Evolutionary conservation across 345 rosid genomes (phyloP), one percentile per base, ranked within the genome.

Genomic region (Erodium maritimum): DNA sequence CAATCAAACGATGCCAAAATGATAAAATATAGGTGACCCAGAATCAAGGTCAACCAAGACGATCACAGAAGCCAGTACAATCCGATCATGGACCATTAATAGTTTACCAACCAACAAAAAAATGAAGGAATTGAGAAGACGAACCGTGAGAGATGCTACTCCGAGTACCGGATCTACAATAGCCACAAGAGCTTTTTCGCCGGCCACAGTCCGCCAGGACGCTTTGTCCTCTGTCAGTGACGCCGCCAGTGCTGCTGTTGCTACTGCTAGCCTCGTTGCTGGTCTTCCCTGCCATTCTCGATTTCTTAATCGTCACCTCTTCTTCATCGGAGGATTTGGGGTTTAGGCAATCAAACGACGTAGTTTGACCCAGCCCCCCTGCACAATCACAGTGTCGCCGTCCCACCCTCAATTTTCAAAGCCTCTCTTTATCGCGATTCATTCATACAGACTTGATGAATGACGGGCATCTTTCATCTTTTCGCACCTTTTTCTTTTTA

Each of bases 61-160:
- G 17, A 14, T 42, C 48, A 42, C 48, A 59, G 7, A 19, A 20
- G 12, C 6, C 16, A 52, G 20, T 19, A 23, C 48, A 42, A 42
- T 12, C 48, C 48, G 48, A 42, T 3, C 48, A 42, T 11, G 8
- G 16, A 14, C 48, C 48, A 42, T 7, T 42, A 13, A 56, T 50
- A 64, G n/a, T 18, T 8, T 33, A 17, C 16, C 21, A 29, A 29
- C 5, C 37, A 11, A 29, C n/a, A 52, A 56, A 14, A 17, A 57
- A 52, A 4, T 13, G 57, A 65, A 29, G 37, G 55, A 1, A 21
- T 50, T 7, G 8, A 10, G 24, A 1, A 52, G 52, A 77, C 71
- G 25, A 56, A 93, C 99, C 99, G 65, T 85, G 91, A 62, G 88
- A 73, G 69, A 81, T 54, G 72, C 90, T 83, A 48, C 83, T 72